Percentiles rank a stretch among this genome's conserved stretches.
Conservation (phyloP, 768 basidiomycete species). For the Leccinellum luteum region DNA sequence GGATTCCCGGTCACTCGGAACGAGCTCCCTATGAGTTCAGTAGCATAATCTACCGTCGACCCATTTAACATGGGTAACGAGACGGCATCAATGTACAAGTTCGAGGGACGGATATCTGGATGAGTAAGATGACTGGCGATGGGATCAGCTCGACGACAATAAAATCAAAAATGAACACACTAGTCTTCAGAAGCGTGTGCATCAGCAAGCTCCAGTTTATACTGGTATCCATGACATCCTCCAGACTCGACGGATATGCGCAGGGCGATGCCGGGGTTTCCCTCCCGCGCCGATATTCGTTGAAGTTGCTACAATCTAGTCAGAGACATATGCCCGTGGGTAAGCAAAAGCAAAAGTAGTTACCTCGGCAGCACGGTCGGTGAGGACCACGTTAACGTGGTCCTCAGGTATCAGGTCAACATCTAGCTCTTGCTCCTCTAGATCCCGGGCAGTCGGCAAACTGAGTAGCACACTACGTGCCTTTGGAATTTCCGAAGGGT, state of each 20-base stretch:
- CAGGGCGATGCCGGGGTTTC: constrained; percentile 63
- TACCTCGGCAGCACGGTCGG: constrained; percentile 67
- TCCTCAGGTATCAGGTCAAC: constrained; percentile 54
- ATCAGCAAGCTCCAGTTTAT: constrained; percentile 81
- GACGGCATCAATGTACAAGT: constrained; percentile 80
- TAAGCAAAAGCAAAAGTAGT: constrained; percentile 6
- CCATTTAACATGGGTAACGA: constrained; percentile 86
- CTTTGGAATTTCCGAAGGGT: constrained; percentile 41
- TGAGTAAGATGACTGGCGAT: constrained; percentile 63
- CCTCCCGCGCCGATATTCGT: constrained; percentile 57
- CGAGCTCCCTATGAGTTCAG: constrained; percentile 91
- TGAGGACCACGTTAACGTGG: constrained; percentile 56
- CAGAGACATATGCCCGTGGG: neutral
- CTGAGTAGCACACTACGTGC: constrained; percentile 48
- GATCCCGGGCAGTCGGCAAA: constrained; percentile 50
- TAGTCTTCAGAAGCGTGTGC: constrained; percentile 73
- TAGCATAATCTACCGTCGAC: constrained; percentile 85
- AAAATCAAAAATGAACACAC: constrained; percentile 45
- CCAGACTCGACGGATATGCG: constrained; percentile 88
- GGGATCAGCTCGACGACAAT: neutral
- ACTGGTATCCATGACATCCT: constrained; percentile 97
- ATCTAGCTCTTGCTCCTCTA: constrained; percentile 63
- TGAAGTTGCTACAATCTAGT: constrained; percentile 65
- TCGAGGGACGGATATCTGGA: constrained; percentile 66
- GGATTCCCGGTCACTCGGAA: constrained; percentile 86